Percentiles rank a stretch among this genome's conserved stretches.
These are phyloP conservation scores for Verticillium nubilum DNA, from an alignment of 2,329 filamentous ascomycete genomes.

Conservation along the genomic window DNA sequence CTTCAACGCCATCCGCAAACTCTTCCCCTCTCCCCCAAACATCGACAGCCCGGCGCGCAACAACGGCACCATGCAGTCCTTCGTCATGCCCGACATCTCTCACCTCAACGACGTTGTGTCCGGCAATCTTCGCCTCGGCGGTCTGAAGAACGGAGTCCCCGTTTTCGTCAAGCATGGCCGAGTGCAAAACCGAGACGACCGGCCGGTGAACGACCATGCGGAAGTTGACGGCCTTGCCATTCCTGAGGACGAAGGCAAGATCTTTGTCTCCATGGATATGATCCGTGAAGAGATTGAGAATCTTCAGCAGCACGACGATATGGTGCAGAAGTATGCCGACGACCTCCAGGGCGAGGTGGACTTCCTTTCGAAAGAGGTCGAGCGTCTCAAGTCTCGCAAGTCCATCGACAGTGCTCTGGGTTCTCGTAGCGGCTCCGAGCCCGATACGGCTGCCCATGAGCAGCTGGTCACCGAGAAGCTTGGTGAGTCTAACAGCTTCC, in stretches of 20 bases:
- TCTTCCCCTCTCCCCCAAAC: slow-evolving; percentile 24
- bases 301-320: slow-evolving; percentile 50
- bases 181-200: slow-evolving; percentile 36
- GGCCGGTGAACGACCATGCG: slow-evolving; percentile 34
- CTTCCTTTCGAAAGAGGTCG: slow-evolving; percentile 42
- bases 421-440: slow-evolving; percentile 31
- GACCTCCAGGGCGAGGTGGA: slow-evolving; percentile 47
- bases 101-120: slow-evolving; percentile 54
- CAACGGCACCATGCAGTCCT: slow-evolving; percentile 42
- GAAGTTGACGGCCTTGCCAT: slow-evolving; percentile 45
- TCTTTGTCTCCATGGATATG: slow-evolving; percentile 58
- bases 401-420: slow-evolving; percentile 29
- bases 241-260: slow-evolving; percentile 49
- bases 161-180: slow-evolving; percentile 50
- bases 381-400: slow-evolving; percentile 34
- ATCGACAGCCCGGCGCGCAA: slow-evolving; percentile 26
- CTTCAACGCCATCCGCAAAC: slow-evolving; percentile 11
- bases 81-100: slow-evolving; percentile 48
- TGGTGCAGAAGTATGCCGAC: slow-evolving; percentile 49
- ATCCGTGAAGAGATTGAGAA: slow-evolving; percentile 52
- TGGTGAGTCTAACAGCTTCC: slow-evolving; percentile 34
- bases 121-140: slow-evolving; percentile 45
- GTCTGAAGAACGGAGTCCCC: slow-evolving; percentile 47
- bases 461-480: slow-evolving; percentile 47
- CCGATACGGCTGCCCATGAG: slow-evolving; percentile 35